Evolutionary conservation across 148 eudicot species (phyloP), one percentile per base, ranked within the genome.

Genomic region (Rhododendron ferrugineum): DNA sequence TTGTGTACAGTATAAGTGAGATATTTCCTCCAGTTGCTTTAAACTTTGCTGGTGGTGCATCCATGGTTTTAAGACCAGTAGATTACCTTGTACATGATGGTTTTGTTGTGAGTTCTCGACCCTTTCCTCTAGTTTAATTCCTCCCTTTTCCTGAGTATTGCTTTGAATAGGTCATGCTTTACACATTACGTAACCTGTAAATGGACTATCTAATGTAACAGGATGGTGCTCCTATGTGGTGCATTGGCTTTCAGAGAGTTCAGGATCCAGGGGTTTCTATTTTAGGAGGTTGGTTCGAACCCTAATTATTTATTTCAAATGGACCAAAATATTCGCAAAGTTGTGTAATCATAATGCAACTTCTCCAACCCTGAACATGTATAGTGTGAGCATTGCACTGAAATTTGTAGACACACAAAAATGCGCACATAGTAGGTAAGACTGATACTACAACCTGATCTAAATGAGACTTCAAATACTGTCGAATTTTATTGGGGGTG

Each of bases 201-300:
- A 36, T 47, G 64, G 79, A 52, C 52, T 42, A 79, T 79, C 85
- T 58, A 32, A 81, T 84, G 14, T 81, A 40, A 86, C 93, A 95
- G 98, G 98, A 97, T 86, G 98, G 96, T 86, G 96, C 92, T 85
- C 84, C 96, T 64, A 88, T 90, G 90, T 97, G 99, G 99, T 97
- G 99, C 92, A 89, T 97, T 86, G 99, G 99, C 79, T 95, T 97
- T 89, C 90, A 93, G 88, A 97, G 88, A 88, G 95, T 88, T 87
- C 93, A 87, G 79, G 93, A 90, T 88, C 94, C 88, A 87, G 98
- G 94, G 44, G 84, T 92, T 36, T 90, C 96, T 37, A 97, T 97
- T 88, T 88, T 97, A 86, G 99, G 99, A 94, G 99, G 99, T 96
- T 84, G 42, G 94, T 92, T 81, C 60, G 15, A 28, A 15, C 36